Evolutionary conservation across 176 grass and related monocot species (phyloP), one percentile per base, ranked within the genome.

Genomic region (Chrysopogon serrulatus): DNA sequence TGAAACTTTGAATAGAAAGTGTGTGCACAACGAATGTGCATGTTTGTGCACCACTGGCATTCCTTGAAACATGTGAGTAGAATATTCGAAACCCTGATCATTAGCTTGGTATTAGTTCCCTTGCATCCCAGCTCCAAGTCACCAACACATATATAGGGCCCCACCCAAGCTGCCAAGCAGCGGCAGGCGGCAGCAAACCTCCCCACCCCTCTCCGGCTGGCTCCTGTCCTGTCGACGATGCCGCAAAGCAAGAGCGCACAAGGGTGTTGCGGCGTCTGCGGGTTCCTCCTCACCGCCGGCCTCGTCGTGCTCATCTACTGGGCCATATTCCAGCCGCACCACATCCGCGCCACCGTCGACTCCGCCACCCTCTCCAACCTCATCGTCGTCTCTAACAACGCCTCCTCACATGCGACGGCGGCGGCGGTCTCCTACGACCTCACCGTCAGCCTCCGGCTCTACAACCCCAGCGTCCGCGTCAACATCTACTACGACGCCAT

Each of bases 401-500:
- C 49, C n/a, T 7, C 26, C 42, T 27, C 86, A 3, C n/a, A n/a
- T n/a, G n/a, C 84, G 2, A 1, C 41, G 10, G 8, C 24, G 26
- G 34, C 77, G 26, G 19, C 48, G 49, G 85, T 94, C 43, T 86
- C 92, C 83, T 69, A 89, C 76, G 65, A 23, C 60, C 53, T 97
- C 65, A 32, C 89, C 51, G 77, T 84, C 70, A 83, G 2, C 13
- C 82, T 97, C 17, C 16, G 14, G 37, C 47, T 91, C 24, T 79
- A 77, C 83, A 97, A 97, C 77, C 92, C 92, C 35, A 90, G 91
- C 87, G 68, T 64, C 67, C 82, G 77, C 82, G 66, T 90, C 19
- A 77, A 71, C 71, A 85, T 97, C 77, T 92, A 94, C 85, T 94
- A 94, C 77, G 92, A 94, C 87, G 23, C 77, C 61, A 73, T 94